phyloP scores from a whole-genome alignment of 805 yeast species.

The Spathaspora arborariae region DNA sequence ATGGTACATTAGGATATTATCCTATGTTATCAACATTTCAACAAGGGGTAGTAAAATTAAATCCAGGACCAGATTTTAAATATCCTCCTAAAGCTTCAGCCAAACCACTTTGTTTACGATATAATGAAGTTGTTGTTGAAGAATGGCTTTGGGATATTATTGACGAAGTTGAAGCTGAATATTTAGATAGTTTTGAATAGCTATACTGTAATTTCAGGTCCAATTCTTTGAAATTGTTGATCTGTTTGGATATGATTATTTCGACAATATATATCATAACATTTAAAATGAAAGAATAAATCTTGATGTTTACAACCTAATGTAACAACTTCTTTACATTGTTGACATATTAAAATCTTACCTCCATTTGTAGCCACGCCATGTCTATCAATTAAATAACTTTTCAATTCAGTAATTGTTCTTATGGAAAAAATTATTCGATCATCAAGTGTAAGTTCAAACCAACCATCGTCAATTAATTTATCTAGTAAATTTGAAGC shows the following conservation, averaged over 20 bases:
- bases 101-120: constrained; percentile 55
- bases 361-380: constrained; percentile 32
- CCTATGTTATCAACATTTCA: constrained; percentile 84
- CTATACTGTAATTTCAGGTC: constrained; percentile 3
- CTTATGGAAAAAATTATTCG: constrained; percentile 37
- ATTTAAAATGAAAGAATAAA: constrained; percentile 45
- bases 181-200: constrained; percentile 42
- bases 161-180: constrained; percentile 74
- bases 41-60: constrained; percentile 70
- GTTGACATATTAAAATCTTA: constrained; percentile 41
- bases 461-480: constrained; percentile 53
- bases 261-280: constrained; percentile 39
- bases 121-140: constrained; percentile 68
- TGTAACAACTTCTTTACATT: constrained; percentile 53
- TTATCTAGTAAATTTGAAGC: constrained; percentile 35
- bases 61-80: constrained; percentile 64
- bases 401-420: constrained; percentile 45
- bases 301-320: constrained; percentile 42
- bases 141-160: constrained; percentile 79
- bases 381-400: constrained; percentile 40
- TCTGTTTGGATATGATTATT: constrained; percentile 16
- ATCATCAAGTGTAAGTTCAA: constrained; percentile 29
- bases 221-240: constrained; percentile 6
- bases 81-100: constrained; percentile 31
- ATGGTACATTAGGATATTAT: constrained; percentile 84